phyloP scores from a whole-genome alignment of 2,329 filamentous ascomycete species.

The Scytalidium lignicola region DNA sequence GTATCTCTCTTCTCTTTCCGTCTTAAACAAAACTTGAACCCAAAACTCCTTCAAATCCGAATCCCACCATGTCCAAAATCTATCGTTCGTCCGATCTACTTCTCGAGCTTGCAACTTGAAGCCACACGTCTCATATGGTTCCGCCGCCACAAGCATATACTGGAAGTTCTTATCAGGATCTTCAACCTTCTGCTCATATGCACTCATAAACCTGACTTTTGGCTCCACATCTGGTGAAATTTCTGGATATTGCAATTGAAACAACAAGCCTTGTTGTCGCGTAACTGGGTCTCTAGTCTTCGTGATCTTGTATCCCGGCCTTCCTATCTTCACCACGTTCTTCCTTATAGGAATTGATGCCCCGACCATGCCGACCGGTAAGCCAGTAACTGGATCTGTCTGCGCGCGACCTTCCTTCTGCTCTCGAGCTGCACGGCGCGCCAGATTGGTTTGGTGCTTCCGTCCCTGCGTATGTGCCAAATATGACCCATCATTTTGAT shows the following conservation, averaged over 20 bases:
- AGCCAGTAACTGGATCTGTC: constrained; percentile 61
- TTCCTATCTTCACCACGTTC: constrained; percentile 90
- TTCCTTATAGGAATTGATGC: constrained; percentile 57
- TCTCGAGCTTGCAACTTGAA: constrained; percentile 95
- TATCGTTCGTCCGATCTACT: constrained; percentile 81
- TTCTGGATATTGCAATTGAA: constrained; percentile 94
- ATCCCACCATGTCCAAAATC: constrained; percentile 94
- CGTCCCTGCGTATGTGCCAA: constrained; percentile 97
- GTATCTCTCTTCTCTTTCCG: constrained; percentile 90
- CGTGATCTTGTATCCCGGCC: constrained; percentile 96
- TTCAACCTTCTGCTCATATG: constrained; percentile 92
- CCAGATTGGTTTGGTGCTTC: constrained; percentile 98
- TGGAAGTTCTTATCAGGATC: constrained; percentile 89
- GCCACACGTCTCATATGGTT: constrained; percentile 95
- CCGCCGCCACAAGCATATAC: constrained; percentile 90
- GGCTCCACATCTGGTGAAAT: constrained; percentile 71
- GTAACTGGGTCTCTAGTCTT: constrained; percentile 89
- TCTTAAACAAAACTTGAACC: constrained; percentile 98
- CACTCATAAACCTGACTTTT: constrained; percentile 93
- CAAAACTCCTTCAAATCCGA: constrained; percentile 94
- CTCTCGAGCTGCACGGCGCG: constrained; percentile 90
- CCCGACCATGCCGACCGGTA: constrained; percentile 72
- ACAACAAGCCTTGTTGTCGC: constrained; percentile 84
- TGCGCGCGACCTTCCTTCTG: constrained; percentile 74
- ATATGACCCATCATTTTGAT: constrained; percentile 98